Conservation (phyloP, 768 basidiomycete species). For the Leccinum subgranulosum region DNA sequence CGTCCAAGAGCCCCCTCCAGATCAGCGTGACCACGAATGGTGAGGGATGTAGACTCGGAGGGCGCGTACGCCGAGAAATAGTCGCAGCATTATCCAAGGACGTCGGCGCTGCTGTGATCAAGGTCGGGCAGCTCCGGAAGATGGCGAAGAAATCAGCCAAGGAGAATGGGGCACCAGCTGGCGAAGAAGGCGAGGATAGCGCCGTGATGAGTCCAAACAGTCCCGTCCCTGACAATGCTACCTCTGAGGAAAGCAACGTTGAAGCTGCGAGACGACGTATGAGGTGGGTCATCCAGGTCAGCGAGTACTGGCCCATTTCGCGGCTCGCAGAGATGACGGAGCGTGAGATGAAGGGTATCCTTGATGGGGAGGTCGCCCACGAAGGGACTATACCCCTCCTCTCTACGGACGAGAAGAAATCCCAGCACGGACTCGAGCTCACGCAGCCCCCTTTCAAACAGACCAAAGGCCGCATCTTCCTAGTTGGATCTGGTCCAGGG, state of each 20-base stretch:
- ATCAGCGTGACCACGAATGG: conserved; percentile 90
- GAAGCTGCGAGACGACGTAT: conserved; percentile 65
- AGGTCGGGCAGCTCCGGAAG: conserved; percentile 65
- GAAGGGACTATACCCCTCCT: conserved; percentile 8
- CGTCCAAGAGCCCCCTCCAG: conserved; percentile 53
- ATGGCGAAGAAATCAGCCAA: conserved; percentile 40
- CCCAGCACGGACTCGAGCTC: conserved; percentile 28
- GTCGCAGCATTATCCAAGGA: conserved; percentile 69
- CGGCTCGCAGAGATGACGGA: conserved; percentile 68
- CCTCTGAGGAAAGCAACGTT: conserved; percentile 32
- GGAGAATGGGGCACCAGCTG: conserved; percentile 12
- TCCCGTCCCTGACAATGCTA: conserved; percentile 47
- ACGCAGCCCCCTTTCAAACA: conserved; percentile 13
- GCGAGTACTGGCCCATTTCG: conserved; percentile 92
- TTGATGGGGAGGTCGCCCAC: conserved; percentile 38
- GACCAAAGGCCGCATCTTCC: conserved; percentile 67
- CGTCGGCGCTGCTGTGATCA: conserved; percentile 70
- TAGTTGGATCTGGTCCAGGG: conserved; percentile 94
- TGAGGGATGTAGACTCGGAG: conserved; percentile 81
- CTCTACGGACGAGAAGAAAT: conserved; percentile 35
- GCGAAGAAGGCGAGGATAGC: conserved; percentile 52
- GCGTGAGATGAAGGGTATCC: conserved; percentile 62
- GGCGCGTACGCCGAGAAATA: conserved; percentile 79
- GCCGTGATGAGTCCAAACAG: conserved; percentile 58
- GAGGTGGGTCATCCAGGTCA: conserved; percentile 93